Conservation (phyloP, 768 basidiomycete species). For the Gymnopilus junonius region DNA sequence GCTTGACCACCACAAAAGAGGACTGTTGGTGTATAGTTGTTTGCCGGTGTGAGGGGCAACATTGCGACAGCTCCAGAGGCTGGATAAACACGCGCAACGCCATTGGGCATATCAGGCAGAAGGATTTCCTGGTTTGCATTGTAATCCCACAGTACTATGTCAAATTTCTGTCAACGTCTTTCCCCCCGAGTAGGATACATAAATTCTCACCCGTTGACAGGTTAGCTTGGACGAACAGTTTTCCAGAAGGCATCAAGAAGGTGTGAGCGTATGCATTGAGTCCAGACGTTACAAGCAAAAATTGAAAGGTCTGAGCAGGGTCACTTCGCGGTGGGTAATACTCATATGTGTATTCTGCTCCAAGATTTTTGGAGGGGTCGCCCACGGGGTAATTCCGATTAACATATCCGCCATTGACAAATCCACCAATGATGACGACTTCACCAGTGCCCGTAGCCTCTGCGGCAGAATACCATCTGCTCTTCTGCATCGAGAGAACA, state of each 20-base stretch:
- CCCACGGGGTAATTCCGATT: slow-evolving; percentile 74
- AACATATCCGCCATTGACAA: slow-evolving; percentile 77
- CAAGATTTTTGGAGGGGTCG: slow-evolving; percentile 65
- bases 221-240: slow-evolving; percentile 84
- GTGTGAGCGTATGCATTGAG: slow-evolving; percentile 79
- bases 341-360: slow-evolving; percentile 82
- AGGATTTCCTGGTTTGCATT: slow-evolving; percentile 58
- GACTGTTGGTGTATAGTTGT: slow-evolving; percentile 85
- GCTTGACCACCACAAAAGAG: slow-evolving; percentile 91
- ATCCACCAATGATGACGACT: slow-evolving; percentile 81
- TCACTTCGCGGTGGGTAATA: slow-evolving; percentile 71
- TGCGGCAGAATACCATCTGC: slow-evolving; percentile 80
- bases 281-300: slow-evolving; percentile 74
- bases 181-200: slow-evolving; percentile 5
- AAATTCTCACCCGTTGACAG: slow-evolving; percentile 65
- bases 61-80: slow-evolving; percentile 89
- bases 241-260: slow-evolving; percentile 76
- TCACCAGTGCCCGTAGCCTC: slow-evolving; percentile 79
- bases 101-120: slow-evolving; percentile 74
- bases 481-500: slow-evolving; percentile 64
- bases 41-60: slow-evolving; percentile 90
- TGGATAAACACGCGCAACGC: slow-evolving; percentile 84
- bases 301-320: slow-evolving; percentile 57
- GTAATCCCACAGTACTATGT: slow-evolving; percentile 37
- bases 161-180: not conserved